Percentiles rank a stretch among this genome's conserved stretches.
Evolutionary conservation across 768 basidiomycete genomes (phyloP).

Genomic region (Leccinum boreale): DNA sequence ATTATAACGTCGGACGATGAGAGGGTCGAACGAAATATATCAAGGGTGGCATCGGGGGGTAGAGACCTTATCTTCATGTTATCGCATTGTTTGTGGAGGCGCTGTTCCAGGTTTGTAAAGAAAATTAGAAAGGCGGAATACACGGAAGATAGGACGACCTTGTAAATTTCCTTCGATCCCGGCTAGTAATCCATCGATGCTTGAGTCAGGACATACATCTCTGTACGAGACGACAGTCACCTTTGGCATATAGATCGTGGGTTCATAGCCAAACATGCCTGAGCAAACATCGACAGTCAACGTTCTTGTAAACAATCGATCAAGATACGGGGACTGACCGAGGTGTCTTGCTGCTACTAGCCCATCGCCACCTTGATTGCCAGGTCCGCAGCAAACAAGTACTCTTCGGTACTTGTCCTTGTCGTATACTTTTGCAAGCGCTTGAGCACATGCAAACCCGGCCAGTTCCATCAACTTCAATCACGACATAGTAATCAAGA

Average conservation of each 20-base stretch:
- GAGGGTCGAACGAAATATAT: conserved; percentile 48
- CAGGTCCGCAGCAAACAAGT: conserved; percentile 95
- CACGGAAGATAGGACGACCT: conserved; percentile 40
- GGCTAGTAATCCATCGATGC: conserved; percentile 47
- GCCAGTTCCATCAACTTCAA: conserved; percentile 92
- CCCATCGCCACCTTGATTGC: conserved; percentile 97
- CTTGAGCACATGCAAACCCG: conserved; percentile 90
- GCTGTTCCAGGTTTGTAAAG: conserved; percentile 36
- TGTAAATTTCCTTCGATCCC: conserved; percentile 90
- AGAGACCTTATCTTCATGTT: conserved; percentile 85
- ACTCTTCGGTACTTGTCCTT: conserved; percentile 69
- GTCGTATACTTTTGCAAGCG: conserved; percentile 73
- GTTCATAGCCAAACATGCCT: conserved; percentile 92
- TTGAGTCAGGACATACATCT: neutral
- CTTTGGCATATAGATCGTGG: conserved; percentile 93
- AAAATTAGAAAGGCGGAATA: neutral
- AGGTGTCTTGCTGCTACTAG: conserved; percentile 95
- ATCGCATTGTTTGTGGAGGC: conserved; percentile 79
- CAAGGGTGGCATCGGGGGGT: conserved; percentile 43
- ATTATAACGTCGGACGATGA: conserved; percentile 75
- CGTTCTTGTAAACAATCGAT: neutral
- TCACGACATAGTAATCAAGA: neutral
- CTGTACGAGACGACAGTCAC: conserved; percentile 33
- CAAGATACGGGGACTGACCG: conserved; percentile 41
- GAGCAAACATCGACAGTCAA: neutral